These are phyloP conservation scores for Calycina herbarum DNA, from an alignment of 2,329 filamentous ascomycete species.

Conservation along the genomic window DNA sequence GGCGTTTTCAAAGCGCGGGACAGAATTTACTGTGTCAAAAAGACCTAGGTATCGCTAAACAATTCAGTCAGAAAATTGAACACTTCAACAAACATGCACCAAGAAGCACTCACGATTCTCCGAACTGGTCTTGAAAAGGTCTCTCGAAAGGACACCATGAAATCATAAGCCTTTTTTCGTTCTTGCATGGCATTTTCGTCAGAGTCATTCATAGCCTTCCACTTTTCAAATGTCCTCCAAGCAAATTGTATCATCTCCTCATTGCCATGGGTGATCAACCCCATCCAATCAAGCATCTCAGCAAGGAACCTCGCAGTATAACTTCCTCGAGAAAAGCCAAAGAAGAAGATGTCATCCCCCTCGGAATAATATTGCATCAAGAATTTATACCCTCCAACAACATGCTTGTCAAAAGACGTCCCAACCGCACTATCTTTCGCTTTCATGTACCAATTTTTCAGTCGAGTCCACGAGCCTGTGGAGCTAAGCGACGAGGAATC, in stretches of 20 bases:
- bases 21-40: conserved; percentile 81
- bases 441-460: conserved; percentile 44
- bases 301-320: conserved; percentile 76
- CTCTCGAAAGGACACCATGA: conserved; percentile 77
- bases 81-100: neutral
- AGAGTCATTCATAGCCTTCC: conserved; percentile 54
- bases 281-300: conserved; percentile 83
- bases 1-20: conserved; percentile 66
- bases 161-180: conserved; percentile 65
- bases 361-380: conserved; percentile 73
- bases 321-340: conserved; percentile 71
- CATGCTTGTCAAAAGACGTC: conserved; percentile 78
- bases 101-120: conserved; percentile 49
- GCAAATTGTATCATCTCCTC: conserved; percentile 84
- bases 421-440: conserved; percentile 79
- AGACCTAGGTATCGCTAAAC: conserved; percentile 65
- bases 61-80: neutral
- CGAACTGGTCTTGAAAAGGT: conserved; percentile 76
- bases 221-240: conserved; percentile 78
- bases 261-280: conserved; percentile 76
- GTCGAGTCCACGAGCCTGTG: conserved; percentile 2
- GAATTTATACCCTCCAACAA: conserved; percentile 80
- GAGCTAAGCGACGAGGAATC: conserved; percentile 6
- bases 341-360: conserved; percentile 68
- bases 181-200: conserved; percentile 45